A percentile compares a stretch with the other conserved stretches of the same genome.
Evolutionary conservation across 257 asterid species (phyloP).

Genomic region (Forsythia viridissima): DNA sequence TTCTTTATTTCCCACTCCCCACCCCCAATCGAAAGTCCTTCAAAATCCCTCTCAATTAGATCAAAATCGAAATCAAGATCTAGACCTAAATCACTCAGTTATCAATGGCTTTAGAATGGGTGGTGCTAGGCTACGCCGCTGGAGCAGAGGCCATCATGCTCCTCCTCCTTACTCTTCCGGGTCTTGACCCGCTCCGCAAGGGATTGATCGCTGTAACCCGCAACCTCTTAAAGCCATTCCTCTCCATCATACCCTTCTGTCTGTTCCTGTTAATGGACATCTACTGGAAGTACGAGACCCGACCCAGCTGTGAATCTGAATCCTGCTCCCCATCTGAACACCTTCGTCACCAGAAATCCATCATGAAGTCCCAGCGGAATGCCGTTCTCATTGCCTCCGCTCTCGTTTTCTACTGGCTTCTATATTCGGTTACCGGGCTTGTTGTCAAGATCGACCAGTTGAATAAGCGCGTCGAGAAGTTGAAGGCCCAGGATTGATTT

Average conservation of each 20-base stretch:
- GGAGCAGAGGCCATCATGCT: conserved; percentile 96
- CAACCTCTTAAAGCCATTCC: conserved; percentile 74
- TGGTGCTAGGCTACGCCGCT: conserved; percentile 89
- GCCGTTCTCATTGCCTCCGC: conserved; percentile 83
- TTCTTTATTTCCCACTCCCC: too few relatives aligned
- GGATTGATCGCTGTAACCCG: conserved; percentile 84
- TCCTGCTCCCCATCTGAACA: conserved; percentile 88
- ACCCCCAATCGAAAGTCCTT: background rate
- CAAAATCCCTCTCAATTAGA: conserved; percentile 6
- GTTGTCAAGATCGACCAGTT: conserved; percentile 68
- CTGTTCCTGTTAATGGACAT: conserved; percentile 84
- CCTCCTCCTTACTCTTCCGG: conserved; percentile 88
- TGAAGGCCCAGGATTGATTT: conserved; percentile 67
- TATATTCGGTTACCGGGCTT: conserved; percentile 77
- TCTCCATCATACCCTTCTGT: conserved; percentile 81
- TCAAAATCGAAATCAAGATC: conserved; percentile 13
- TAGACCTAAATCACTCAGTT: background rate
- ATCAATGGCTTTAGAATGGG: conserved; percentile 94
- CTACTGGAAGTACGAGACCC: conserved; percentile 94
- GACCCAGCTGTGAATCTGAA: conserved; percentile 69
- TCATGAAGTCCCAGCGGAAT: conserved; percentile 93
- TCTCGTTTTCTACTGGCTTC: conserved; percentile 86
- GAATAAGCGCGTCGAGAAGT: conserved; percentile 70
- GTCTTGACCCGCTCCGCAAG: conserved; percentile 80
- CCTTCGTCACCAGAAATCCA: conserved; percentile 92